Percentiles rank a stretch among this genome's conserved stretches.
Conservation (phyloP, 2,329 filamentous ascomycete genomes). For the Clarireedia monteithiana region DNA sequence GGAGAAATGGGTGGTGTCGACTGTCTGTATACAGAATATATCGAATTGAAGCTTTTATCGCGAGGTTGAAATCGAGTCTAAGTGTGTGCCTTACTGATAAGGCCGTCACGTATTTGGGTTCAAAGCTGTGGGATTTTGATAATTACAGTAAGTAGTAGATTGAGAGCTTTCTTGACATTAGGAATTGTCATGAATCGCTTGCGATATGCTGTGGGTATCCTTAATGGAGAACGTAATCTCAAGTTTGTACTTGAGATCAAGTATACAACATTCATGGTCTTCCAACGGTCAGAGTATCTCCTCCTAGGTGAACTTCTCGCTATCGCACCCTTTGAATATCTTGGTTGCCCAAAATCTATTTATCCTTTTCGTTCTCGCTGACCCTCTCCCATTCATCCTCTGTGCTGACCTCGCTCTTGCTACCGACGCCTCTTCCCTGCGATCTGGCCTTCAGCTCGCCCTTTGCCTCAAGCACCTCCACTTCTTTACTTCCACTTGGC, state of each 20-base stretch:
- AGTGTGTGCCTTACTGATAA: neutral
- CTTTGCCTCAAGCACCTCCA: conserved; percentile 20
- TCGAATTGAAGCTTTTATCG: conserved; percentile 9
- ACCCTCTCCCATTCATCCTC: conserved; percentile 99
- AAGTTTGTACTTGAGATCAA: conserved; percentile 4
- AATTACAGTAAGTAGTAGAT: neutral
- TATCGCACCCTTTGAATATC: neutral
- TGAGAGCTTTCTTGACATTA: neutral
- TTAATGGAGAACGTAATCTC: conserved; percentile 1
- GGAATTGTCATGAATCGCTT: neutral
- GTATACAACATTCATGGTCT: conserved; percentile 8
- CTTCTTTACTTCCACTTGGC: conserved; percentile 23
- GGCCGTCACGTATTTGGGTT: neutral
- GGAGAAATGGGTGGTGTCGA: neutral
- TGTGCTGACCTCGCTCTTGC: conserved; percentile 60
- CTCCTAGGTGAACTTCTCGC: neutral
- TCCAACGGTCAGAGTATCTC: conserved; percentile 3
- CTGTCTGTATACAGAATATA: neutral
- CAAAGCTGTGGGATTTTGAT: neutral
- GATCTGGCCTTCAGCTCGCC: conserved; percentile 25
- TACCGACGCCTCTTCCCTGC: conserved; percentile 31
- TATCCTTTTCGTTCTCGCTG: conserved; percentile 60
- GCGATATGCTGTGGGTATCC: neutral
- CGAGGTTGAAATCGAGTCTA: neutral
- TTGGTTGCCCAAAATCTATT: conserved; percentile 26